Percentiles rank a stretch among this genome's conserved stretches.
phyloP scores from a whole-genome alignment of 768 basidiomycete genomes.

The Flagelloscypha sp. region DNA sequence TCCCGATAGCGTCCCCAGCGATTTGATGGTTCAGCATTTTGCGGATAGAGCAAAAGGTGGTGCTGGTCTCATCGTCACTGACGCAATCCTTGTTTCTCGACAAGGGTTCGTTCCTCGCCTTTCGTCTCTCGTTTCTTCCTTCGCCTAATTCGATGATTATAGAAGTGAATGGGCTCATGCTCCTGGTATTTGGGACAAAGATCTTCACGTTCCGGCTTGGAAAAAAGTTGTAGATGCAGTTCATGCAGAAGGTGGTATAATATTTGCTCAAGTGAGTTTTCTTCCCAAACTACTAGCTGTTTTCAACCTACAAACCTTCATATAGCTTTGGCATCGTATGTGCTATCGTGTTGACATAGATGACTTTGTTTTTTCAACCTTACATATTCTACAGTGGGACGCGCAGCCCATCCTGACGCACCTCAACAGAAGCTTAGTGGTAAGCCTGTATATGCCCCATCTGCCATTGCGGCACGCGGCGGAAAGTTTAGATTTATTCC shows the following conservation, averaged over 20 bases:
- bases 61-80: slow-evolving; percentile 31
- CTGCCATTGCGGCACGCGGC: slow-evolving; percentile 33
- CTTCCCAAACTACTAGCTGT: neutral
- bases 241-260: slow-evolving; percentile 33
- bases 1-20: slow-evolving; percentile 27
- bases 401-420: slow-evolving; percentile 27
- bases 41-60: slow-evolving; percentile 30
- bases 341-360: neutral
- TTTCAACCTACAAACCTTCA: neutral
- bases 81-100: slow-evolving; percentile 30
- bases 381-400: slow-evolving; percentile 28
- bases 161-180: slow-evolving; percentile 37
- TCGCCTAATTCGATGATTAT: neutral
- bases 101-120: slow-evolving; percentile 27
- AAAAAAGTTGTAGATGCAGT: slow-evolving; percentile 39
- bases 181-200: slow-evolving; percentile 39
- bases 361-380: neutral
- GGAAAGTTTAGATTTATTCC: slow-evolving; percentile 32
- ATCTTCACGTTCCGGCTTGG: slow-evolving; percentile 38
- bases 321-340: slow-evolving; percentile 33
- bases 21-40: slow-evolving; percentile 32
- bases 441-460: slow-evolving; percentile 38
- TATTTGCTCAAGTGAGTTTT: slow-evolving; percentile 33
- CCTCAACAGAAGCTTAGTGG: slow-evolving; percentile 31
- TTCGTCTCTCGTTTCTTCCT: neutral